Conservation (phyloP, 345 rosid genomes). For the Durio zibethinus region DNA sequence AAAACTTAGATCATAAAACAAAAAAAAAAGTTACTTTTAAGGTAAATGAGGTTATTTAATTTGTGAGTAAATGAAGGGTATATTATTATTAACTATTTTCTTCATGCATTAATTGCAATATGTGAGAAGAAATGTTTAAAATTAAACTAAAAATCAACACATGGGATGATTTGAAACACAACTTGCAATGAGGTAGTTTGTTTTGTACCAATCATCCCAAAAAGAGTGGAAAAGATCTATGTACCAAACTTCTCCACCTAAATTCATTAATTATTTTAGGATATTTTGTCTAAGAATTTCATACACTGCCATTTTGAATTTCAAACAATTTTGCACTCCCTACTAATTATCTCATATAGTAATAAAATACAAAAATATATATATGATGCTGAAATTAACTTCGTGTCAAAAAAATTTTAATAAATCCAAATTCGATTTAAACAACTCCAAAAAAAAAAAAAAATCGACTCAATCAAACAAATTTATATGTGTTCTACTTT, state of each 20-base stretch:
- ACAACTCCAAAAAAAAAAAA: no score
- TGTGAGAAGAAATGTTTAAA: not conserved
- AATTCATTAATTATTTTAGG: not conserved
- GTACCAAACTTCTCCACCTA: not conserved
- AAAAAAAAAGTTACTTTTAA: not conserved
- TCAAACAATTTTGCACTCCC: not conserved
- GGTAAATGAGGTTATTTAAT: not conserved
- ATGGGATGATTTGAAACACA: not conserved
- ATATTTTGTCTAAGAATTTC: not conserved
- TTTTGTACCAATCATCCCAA: not conserved
- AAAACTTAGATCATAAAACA: not conserved
- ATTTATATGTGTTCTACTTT: no score
- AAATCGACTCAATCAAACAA: no score
- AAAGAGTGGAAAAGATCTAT: not conserved
- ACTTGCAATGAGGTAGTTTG: not conserved
- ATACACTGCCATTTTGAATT: not conserved
- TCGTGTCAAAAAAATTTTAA: no score
- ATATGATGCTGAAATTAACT: not conserved
- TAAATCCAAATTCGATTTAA: no score
- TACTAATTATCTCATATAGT: not conserved
- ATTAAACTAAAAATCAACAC: not conserved
- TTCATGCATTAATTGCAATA: not conserved
- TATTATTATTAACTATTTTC: not conserved
- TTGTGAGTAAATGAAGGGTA: not conserved
- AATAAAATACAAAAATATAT: not conserved